Evolutionary conservation across 2,329 filamentous ascomycete genomes (phyloP), one percentile per base, ranked within the genome.

Genomic region (Keithomyces neogunnii): DNA sequence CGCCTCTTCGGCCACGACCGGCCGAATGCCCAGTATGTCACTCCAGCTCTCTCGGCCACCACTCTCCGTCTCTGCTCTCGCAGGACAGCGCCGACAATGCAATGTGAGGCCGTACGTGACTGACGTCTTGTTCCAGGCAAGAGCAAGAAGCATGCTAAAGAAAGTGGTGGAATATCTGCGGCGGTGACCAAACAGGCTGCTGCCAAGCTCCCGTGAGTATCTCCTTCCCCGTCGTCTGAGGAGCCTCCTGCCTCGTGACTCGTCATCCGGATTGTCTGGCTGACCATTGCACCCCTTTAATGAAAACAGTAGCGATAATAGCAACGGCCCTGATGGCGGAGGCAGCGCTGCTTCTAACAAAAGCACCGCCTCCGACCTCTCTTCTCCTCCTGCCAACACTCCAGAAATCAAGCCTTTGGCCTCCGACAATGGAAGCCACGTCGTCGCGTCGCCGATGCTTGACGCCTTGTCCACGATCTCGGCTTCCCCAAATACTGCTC

Each of bases 81-180:
- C 13, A 8, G 38, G 38, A 40, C 3, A 7, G 5, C 13, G 26
- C n/a, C 30, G 4, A 28, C 13, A 2, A 29, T 3, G 7, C 3
- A 11, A 44, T 4, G 11, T 19, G 40, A 30, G 30, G 26, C 28
- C n/a, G 10, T 44, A 30, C 2, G 4, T 19, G 28, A 39, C 40
- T 50, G 44, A 46, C 45, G 11, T 13, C 11, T 35, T 8, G 7
- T 11, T 33, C 35, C 19, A 53, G 52, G 47, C 53, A 77, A 77
- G 70, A 78, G 75, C 61, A 75, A 69, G 65, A 80, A 77, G 68
- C 68, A 78, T 76, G 75, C 71, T 63, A 78, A 71, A 73, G 74
- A 78, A 60, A 68, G 66, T 61, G 72, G 74, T 60, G 72, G 74
- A 59, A 75, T 78, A 60, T 70, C 73, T 58, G 74, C 75, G 46